Conservation (phyloP, 805 yeast species). For the Isabelozyma gotoi region DNA sequence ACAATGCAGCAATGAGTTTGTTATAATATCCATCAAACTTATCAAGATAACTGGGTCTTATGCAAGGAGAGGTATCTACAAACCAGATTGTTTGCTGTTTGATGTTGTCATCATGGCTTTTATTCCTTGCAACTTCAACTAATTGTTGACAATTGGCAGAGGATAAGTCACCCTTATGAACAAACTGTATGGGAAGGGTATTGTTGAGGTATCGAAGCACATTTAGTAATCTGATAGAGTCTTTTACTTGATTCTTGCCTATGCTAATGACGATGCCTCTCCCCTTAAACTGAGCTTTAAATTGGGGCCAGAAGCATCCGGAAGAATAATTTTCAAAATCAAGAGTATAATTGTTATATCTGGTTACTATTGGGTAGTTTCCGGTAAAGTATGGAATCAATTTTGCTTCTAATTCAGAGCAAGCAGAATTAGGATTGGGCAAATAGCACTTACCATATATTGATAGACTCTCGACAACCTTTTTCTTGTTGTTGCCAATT, state of each 20-base stretch:
- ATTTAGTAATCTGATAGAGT: not conserved
- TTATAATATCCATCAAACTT: conserved; percentile 4
- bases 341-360: no score
- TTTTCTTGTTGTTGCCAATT: no score
- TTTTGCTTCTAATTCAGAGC: no score
- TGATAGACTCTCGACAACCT: no score
- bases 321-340: no score
- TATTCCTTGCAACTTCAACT: conserved; percentile 1
- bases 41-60: not conserved
- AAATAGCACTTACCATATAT: no score
- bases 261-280: conserved; percentile 4
- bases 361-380: no score
- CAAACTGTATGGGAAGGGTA: conserved; percentile 16
- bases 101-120: not conserved
- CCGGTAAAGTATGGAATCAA: not conserved
- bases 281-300: not conserved
- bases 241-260: not conserved
- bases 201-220: conserved; percentile 14
- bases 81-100: not conserved
- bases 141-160: conserved; percentile 4
- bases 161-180: conserved; percentile 8
- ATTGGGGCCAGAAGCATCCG: conserved; percentile 1
- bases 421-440: no score
- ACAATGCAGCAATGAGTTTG: conserved; percentile 16
- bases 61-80: not conserved